phyloP scores from a whole-genome alignment of 345 rosid genomes.

The Citrus maxima region DNA sequence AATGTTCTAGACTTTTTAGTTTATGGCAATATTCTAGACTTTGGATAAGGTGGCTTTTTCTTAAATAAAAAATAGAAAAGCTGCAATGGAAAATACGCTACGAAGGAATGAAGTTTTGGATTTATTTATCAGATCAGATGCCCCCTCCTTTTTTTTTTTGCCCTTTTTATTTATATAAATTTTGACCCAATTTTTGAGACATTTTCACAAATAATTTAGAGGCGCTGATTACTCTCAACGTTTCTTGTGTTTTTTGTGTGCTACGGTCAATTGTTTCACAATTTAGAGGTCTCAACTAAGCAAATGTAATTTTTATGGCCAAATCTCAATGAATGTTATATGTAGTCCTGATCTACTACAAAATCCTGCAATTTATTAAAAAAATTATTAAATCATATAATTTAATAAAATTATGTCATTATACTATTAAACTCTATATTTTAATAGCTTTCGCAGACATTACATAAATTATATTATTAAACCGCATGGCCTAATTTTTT shows the following conservation, averaged over 20 bases:
- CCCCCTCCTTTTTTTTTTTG: background rate
- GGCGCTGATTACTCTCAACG: background rate
- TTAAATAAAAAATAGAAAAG: background rate
- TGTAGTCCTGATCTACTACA: too few species aligned
- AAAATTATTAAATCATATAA: too few species aligned
- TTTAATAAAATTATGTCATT: too few species aligned
- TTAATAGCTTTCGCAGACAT: too few species aligned
- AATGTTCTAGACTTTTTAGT: background rate
- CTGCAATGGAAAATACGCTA: background rate
- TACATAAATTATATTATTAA: too few species aligned
- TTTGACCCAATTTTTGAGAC: background rate
- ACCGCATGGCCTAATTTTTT: rapidly evolving
- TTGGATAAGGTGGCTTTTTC: background rate
- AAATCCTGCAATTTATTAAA: too few species aligned
- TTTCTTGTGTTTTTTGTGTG: background rate
- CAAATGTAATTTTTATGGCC: background rate
- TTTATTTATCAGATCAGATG: too few species aligned
- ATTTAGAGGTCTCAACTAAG: background rate
- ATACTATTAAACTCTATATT: too few species aligned
- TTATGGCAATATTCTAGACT: too few species aligned
- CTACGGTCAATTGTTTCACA: background rate
- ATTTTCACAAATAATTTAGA: background rate
- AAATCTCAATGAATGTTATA: background rate
- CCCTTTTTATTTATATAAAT: background rate
- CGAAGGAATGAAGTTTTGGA: too few species aligned